Evolutionary conservation across 2,329 filamentous ascomycete species (phyloP), one percentile per base, ranked within the genome.

Genomic region (Aspergillus fumigatus): DNA sequence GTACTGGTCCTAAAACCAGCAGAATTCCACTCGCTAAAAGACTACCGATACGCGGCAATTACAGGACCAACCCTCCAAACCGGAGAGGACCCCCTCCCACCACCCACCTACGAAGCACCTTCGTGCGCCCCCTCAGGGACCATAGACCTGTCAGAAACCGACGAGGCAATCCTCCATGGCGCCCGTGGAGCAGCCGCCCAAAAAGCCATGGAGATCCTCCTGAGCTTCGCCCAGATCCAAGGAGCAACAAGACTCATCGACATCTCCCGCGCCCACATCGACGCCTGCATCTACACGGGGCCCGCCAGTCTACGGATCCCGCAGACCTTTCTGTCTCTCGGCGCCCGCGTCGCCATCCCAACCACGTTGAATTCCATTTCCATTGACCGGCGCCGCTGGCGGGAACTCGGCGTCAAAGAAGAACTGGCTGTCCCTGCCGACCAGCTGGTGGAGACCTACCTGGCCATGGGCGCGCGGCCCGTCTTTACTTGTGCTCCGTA

Each of bases 401-500:
- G 65, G 2, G 67, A 66, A 3, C 64, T 73, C 10, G 75, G 75
- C 0, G 63, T 76, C 1, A 65, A 73, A n/a, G 50, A 65, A 0
- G 55, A 50, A 0, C 62, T 75, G 6, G 71, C 66, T 1, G 59
- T 59, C 3, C 66, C 70, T 1, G 70, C 74, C 1, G 68, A 67
- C 5, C 64, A 66, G 19, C 59, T 79, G 2, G 76, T 70, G 1
- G 63, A 72, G 17, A 63, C 71, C 0, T 79, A 78, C 52, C 52
- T 73, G 0, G 64, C 66, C 4, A 76, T 79, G 74, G 77, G 77
- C 3, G 75, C 75, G 0, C 59, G 55, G 1, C 69, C 70, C 9
- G 78, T 69, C 2, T 79, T 77, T 52, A 80, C 77, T 3, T 79
- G 77, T 51, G 75, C 77, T 0, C 77, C 78, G 0, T 80, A 80